Conservation (phyloP, 257 asterid genomes). For the Capsicum baccatum region DNA sequence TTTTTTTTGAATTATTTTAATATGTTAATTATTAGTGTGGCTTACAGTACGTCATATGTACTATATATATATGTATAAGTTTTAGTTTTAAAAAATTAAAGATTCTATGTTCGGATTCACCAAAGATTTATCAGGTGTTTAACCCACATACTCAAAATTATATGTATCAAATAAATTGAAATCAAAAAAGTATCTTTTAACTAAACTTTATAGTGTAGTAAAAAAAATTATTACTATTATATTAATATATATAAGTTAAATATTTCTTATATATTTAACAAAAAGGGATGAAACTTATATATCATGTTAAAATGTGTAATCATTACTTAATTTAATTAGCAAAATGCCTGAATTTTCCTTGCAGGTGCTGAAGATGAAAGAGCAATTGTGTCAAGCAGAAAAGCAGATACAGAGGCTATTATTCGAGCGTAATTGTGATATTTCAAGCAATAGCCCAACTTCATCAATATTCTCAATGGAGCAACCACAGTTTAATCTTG, state of each 20-base stretch:
- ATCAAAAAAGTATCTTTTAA: too few relatives aligned
- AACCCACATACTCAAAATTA: background rate
- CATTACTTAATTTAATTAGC: too few relatives aligned
- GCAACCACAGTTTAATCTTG: conserved; percentile 42
- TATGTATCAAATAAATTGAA: too few relatives aligned
- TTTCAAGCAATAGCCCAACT: conserved; percentile 57
- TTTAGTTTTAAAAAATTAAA: background rate
- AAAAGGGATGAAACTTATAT: background rate
- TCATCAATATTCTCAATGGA: conserved; percentile 46
- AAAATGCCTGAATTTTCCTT: background rate
- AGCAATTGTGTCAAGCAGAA: conserved; percentile 55
- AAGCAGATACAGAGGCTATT: conserved; percentile 48
- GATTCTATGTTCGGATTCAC: background rate
- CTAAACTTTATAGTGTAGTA: background rate
- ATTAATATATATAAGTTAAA: background rate
- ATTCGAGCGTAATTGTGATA: conserved; percentile 41
- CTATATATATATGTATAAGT: background rate
- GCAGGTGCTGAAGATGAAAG: conserved; percentile 55
- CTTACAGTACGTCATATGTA: background rate
- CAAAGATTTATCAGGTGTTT: background rate
- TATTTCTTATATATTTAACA: background rate
- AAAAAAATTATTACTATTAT: background rate
- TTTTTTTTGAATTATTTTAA: background rate
- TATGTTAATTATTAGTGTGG: background rate
- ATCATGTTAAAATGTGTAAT: too few relatives aligned